phyloP scores from a whole-genome alignment of 1,139 yeast species.

The Martiniozyma asiatica region DNA sequence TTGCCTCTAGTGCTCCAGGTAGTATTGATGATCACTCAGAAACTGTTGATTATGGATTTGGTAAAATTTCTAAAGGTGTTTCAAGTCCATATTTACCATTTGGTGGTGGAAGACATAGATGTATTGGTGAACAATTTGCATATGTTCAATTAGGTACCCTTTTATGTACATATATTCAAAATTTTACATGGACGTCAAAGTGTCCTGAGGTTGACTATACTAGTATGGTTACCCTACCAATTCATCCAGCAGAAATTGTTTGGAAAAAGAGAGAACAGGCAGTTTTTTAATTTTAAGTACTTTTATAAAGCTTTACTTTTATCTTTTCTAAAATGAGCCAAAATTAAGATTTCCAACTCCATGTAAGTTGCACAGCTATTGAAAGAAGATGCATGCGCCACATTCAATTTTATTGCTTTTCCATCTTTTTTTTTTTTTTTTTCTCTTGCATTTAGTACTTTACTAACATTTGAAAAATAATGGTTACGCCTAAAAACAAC shows the following conservation, averaged over 20 bases:
- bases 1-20: slow-evolving; percentile 16
- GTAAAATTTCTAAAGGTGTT: slow-evolving; percentile 92
- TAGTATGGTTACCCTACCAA: slow-evolving; percentile 89
- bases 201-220: slow-evolving; percentile 77
- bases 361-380: too few species aligned
- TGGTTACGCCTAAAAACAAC: too few species aligned
- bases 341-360: too few species aligned
- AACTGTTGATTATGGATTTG: slow-evolving; percentile 87
- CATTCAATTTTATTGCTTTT: too few species aligned
- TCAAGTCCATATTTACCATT: slow-evolving; percentile 92
- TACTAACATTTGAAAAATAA: too few species aligned
- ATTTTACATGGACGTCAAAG: slow-evolving; percentile 57
- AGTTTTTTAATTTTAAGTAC: too few species aligned
- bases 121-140: slow-evolving; percentile 98
- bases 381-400: slow-evolving; percentile 9
- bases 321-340: too few species aligned
- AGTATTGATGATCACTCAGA: slow-evolving; percentile 29
- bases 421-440: too few species aligned
- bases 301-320: too few species aligned
- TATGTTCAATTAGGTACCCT: slow-evolving; percentile 86
- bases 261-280: slow-evolving; percentile 44
- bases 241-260: slow-evolving; percentile 61
- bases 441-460: too few species aligned
- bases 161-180: slow-evolving; percentile 63
- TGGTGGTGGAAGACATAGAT: slow-evolving; percentile 99